Evolutionary conservation across 2,329 filamentous ascomycete species (phyloP), one percentile per base, ranked within the genome.

Genomic region (Pseudogymnoascus sp.): DNA sequence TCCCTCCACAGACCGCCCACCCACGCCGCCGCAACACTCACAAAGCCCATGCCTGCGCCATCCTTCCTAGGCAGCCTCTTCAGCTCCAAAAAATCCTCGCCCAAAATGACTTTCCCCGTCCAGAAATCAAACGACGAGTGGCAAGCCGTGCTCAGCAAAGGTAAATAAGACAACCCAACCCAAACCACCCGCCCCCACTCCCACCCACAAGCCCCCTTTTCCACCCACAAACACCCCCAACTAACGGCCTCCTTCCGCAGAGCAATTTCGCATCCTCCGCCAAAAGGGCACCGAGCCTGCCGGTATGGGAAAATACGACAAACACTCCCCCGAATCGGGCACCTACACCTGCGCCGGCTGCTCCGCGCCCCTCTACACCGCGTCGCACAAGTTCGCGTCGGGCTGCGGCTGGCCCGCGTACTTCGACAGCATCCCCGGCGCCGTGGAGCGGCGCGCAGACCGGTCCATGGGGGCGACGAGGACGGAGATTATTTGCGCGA

Each of bases 361-460:
- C 81, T 76, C 87, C 29, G 84, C 92, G 6, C 93, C 95, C 4
- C 85, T 99, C 16, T 99, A 99, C 84, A 93, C 87, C 75, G 93
- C 95, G 29, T 83, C 83, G 67, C 93, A 96, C 78, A 99, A 99
- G 76, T 99, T 99, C 83, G 90, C 90, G 76, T 96, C 90, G 16
- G 91, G 92, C 44, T 99, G 95, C 76, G 95, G 95, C 65, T 99
- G 95, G 95, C 95, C 95, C 0, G 95, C 95, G 11, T 99, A 97
- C 78, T 99, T 93, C 74, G 95, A 99, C 76, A 93, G 89, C 68
- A 85, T 99, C 61, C 93, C 95, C 0, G 93, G 92, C 2, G 93
- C 93, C 0, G 91, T 99, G 11, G 90, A 85, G 37, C 82, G 93
- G 66, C 88, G 93, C 72, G 85, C 86, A 67, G 95, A 99, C 75